These are phyloP conservation scores for Cercospora sp. DNA, from an alignment of 2,329 filamentous ascomycete species.

Conservation along the genomic window DNA sequence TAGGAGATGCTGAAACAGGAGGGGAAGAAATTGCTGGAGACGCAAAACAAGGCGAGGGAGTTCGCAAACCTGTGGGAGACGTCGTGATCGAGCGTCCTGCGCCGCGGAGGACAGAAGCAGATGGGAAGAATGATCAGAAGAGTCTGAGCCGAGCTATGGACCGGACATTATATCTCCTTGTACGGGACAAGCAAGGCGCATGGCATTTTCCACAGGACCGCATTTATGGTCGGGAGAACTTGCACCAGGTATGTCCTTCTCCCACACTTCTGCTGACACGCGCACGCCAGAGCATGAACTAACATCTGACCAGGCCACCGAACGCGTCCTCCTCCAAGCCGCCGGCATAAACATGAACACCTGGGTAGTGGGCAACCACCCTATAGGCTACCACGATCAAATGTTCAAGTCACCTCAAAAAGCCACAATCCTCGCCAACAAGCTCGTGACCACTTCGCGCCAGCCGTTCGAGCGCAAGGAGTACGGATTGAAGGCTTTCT, in stretches of 20 bases:
- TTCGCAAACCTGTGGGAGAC: conserved; percentile 28
- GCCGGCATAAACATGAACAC: conserved; percentile 97
- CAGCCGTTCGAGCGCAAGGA: conserved; percentile 43
- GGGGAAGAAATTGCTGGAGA: conserved; percentile 48
- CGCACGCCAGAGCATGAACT: not conserved
- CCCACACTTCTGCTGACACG: not conserved
- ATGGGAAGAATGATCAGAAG: conserved; percentile 69
- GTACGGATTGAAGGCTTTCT: conserved; percentile 82
- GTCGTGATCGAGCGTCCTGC: conserved; percentile 64
- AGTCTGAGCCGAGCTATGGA: conserved; percentile 79
- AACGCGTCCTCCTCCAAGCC: conserved; percentile 72
- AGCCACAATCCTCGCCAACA: conserved; percentile 32
- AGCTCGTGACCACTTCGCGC: conserved; percentile 31
- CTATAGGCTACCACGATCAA: conserved; percentile 74
- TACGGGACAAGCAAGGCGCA: conserved; percentile 66
- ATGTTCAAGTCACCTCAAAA: conserved; percentile 49
- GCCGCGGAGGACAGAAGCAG: conserved; percentile 73
- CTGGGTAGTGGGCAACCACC: conserved; percentile 90
- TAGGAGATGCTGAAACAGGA: conserved; percentile 43
- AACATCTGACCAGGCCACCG: conserved; percentile 65
- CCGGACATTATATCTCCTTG: conserved; percentile 82
- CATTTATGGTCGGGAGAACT: conserved; percentile 68
- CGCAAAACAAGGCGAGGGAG: conserved; percentile 31
- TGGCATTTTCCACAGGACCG: conserved; percentile 83
- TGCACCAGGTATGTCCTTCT: conserved; percentile 69